These are phyloP conservation scores for Annulohypoxylon nitens DNA, from an alignment of 495 filamentous ascomycete genomes.

Conservation along the genomic window DNA sequence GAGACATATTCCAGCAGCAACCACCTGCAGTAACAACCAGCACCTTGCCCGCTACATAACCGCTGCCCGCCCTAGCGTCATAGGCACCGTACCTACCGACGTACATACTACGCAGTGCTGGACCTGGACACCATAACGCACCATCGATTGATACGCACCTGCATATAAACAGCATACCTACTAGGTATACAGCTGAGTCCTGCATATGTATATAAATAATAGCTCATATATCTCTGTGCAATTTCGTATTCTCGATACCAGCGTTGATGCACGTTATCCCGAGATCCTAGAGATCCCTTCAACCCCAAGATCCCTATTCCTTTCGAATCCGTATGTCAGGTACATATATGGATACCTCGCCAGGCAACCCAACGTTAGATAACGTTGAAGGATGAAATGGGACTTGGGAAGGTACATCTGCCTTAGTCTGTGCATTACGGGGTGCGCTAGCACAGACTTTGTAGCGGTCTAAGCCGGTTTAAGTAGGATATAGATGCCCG, in stretches of 20 bases:
- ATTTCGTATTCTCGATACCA: neutral
- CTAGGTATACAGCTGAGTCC: slow-evolving; percentile 1
- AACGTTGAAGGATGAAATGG: neutral
- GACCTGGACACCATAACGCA: no score
- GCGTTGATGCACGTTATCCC: neutral
- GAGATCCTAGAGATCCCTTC: neutral
- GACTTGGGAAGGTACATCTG: neutral
- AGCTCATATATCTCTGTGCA: slow-evolving; percentile 1
- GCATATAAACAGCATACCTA: neutral
- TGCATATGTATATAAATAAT: slow-evolving; percentile 4
- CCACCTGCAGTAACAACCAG: neutral
- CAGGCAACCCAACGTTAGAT: neutral
- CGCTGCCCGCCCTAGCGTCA: neutral
- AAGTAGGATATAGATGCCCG: neutral
- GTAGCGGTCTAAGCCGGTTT: slow-evolving; percentile 1
- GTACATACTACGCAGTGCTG: neutral
- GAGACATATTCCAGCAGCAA: slow-evolving; percentile 4
- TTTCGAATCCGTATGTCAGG: neutral
- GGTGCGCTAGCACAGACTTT: slow-evolving; percentile 4
- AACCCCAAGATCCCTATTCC: neutral
- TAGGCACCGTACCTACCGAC: slow-evolving; percentile 4
- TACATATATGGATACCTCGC: neutral
- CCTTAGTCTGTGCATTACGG: slow-evolving; percentile 9
- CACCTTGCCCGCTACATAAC: neutral
- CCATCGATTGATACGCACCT: neutral